These are phyloP conservation scores for Escallonia herrerae DNA, from an alignment of 129 eudicot species.

Conservation along the genomic window DNA sequence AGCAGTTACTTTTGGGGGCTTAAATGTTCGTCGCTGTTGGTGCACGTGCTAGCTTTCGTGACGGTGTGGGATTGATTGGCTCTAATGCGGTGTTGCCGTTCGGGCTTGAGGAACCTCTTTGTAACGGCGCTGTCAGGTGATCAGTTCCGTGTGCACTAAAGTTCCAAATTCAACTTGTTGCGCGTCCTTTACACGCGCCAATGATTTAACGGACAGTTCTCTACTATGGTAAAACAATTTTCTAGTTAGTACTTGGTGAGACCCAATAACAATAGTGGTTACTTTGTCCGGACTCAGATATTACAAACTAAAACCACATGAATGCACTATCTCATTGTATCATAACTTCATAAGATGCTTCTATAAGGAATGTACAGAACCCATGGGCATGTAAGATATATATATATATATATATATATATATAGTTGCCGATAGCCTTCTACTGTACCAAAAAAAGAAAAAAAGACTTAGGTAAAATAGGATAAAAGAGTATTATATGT, in stretches of 20 bases:
- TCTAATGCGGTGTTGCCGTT: conserved; percentile 2
- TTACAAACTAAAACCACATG: too few relatives aligned
- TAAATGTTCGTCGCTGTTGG: not conserved
- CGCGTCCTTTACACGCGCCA: not conserved
- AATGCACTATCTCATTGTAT: too few relatives aligned
- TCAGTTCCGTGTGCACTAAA: not conserved
- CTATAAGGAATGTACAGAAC: too few relatives aligned
- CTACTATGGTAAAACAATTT: not conserved
- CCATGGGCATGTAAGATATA: too few relatives aligned
- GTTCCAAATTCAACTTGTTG: not conserved
- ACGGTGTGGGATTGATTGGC: not conserved
- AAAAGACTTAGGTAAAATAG: too few relatives aligned
- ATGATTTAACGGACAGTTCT: not conserved
- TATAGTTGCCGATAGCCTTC: too few relatives aligned
- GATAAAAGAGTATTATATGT: too few relatives aligned
- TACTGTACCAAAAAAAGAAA: too few relatives aligned
- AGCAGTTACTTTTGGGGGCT: not conserved
- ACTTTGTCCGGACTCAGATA: too few relatives aligned
- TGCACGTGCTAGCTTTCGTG: conserved; percentile 11
- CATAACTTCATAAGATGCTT: too few relatives aligned
- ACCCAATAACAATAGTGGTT: not conserved
- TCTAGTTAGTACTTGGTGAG: not conserved
- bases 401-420: too few relatives aligned
- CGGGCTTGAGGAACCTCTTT: not conserved
- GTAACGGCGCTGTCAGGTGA: conserved; percentile 9